Evolutionary conservation across 805 yeast species (phyloP).

Genomic region (Metschnikowia kunwiensis): DNA sequence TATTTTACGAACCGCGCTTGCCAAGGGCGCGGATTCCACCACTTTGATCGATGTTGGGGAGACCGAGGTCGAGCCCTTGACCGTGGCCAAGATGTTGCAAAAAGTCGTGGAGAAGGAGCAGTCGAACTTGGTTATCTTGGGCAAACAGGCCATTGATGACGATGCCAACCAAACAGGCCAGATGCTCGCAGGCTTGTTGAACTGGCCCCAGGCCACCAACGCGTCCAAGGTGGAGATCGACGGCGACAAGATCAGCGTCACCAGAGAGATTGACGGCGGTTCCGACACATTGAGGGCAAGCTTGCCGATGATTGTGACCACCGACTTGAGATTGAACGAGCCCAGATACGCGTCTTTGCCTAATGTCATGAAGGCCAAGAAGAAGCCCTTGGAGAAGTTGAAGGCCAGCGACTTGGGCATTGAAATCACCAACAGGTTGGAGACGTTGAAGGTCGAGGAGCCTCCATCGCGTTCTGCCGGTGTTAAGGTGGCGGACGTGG

Average conservation of each 20-base stretch:
- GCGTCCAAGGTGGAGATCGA: slow-evolving; percentile 78
- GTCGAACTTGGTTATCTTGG: slow-evolving; percentile 80
- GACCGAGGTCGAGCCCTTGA: slow-evolving; percentile 75
- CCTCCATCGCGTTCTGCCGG: slow-evolving; percentile 85
- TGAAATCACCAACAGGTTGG: slow-evolving; percentile 59
- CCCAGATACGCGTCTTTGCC: slow-evolving; percentile 97
- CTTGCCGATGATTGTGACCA: slow-evolving; percentile 83
- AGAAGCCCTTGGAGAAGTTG: slow-evolving; percentile 79
- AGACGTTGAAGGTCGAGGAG: slow-evolving; percentile 72
- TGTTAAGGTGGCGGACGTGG: slow-evolving; percentile 73
- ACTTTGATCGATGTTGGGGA: slow-evolving; percentile 79
- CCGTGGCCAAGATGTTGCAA: slow-evolving; percentile 81
- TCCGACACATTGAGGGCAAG: slow-evolving; percentile 73
- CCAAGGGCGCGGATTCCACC: slow-evolving; percentile 89
- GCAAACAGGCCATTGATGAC: slow-evolving; percentile 96
- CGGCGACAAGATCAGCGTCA: slow-evolving; percentile 61
- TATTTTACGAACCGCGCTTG: slow-evolving; percentile 81
- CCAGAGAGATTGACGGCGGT: slow-evolving; percentile 96
- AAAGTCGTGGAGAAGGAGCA: slow-evolving; percentile 66
- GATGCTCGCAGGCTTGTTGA: slow-evolving; percentile 87
- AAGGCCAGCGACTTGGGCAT: slow-evolving; percentile 66
- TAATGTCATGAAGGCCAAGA: slow-evolving; percentile 97
- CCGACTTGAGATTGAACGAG: slow-evolving; percentile 90
- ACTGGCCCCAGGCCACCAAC: slow-evolving; percentile 97
- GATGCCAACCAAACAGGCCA: slow-evolving; percentile 96